Evolutionary conservation across 768 basidiomycete species (phyloP).

Genomic region (Boletus speciosus): DNA sequence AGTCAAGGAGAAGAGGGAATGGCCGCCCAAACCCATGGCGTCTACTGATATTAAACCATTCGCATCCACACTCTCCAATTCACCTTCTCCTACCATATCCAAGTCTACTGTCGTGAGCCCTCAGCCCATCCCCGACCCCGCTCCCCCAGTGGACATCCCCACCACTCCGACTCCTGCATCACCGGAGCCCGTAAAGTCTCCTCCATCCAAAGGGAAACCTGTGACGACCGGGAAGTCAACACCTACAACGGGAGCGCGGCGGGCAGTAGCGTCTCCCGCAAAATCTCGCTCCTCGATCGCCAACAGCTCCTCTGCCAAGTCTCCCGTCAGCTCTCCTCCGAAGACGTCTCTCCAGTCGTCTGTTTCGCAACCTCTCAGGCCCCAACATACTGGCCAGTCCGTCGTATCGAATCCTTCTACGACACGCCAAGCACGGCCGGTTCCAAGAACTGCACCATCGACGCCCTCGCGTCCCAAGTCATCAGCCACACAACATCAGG

Average conservation of each 20-base stretch:
- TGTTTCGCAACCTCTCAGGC: constrained; percentile 34
- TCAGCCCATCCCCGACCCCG: constrained; percentile 28
- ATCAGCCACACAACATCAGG: constrained; percentile 21
- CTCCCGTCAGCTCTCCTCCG: constrained; percentile 23
- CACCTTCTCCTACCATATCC: constrained; percentile 20
- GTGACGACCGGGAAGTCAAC: constrained; percentile 18
- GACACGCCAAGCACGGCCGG: constrained; percentile 21
- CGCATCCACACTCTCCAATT: constrained; percentile 36
- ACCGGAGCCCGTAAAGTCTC: constrained; percentile 19
- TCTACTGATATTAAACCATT: constrained; percentile 33
- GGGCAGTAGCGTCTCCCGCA: constrained; percentile 21
- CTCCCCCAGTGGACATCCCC: constrained; percentile 15
- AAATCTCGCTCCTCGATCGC: constrained; percentile 28
- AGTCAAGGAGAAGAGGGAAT: constrained; percentile 68
- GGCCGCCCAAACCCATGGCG: constrained; percentile 58
- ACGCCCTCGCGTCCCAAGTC: constrained; percentile 39
- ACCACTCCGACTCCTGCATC: constrained; percentile 22
- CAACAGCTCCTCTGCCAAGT: constrained; percentile 19
- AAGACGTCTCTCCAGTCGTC: constrained; percentile 35
- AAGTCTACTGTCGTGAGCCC: constrained; percentile 25
- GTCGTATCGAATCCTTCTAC: constrained; percentile 32
- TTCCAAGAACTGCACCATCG: constrained; percentile 29
- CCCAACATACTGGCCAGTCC: constrained; percentile 43
- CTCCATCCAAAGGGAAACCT: constrained; percentile 21
- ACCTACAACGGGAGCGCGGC: constrained; percentile 20